Base-by-base conservation (phyloP, 2,329 filamentous ascomycete genomes). In the Colletotrichum aenigma region DNA sequence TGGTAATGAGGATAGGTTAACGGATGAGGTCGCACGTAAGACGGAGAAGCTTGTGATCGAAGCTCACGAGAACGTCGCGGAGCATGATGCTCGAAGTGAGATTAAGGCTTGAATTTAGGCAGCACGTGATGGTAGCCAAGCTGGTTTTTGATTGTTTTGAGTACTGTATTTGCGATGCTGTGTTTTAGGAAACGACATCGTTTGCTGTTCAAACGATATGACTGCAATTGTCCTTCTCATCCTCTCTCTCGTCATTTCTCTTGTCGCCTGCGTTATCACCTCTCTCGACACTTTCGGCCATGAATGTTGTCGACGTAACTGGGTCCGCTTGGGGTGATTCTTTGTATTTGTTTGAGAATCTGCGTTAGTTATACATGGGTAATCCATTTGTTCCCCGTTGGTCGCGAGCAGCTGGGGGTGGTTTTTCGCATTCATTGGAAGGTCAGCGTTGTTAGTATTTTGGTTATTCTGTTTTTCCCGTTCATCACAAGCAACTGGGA, bases 21-120 rank as follows among this genome's bases (percentile, higher is more conserved):
- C 64, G 1, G 43, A 75, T 2, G 81, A 82, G 4, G 82, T 75
- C 12, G 69, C 69, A 4, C 62, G 55, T 10, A 73, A 58, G 64
- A 75, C 73, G 43, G 73, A 75, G 26, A 73, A 75, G 18, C 32
- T 73, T 15, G 62, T 36, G 18, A 24, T 68, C 16, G 56, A 26
- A 9, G 5, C 62, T 7, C 36, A 72, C 9, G 55, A 55, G 36
- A 21, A 64, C 15, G 13, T 15, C n/a, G 12, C 24, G 15, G 32
- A 64, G 32, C 13, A 26, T 26, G n/a, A 64, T 38, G 32, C 7
- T 38, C 61, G 15, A 21, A 26, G 61, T 36, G 30, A 64, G 21
- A 36, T 18, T 8, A 38, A 38, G 58, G 30, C 58, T 36, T 34
- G 18, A 21, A 9, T 32, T 9, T 16, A 3, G 30, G 5, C n/a